Percentiles rank a stretch among this genome's conserved stretches.
phyloP scores from a whole-genome alignment of 306 rosid species.

The Astragalus membranaceus region DNA sequence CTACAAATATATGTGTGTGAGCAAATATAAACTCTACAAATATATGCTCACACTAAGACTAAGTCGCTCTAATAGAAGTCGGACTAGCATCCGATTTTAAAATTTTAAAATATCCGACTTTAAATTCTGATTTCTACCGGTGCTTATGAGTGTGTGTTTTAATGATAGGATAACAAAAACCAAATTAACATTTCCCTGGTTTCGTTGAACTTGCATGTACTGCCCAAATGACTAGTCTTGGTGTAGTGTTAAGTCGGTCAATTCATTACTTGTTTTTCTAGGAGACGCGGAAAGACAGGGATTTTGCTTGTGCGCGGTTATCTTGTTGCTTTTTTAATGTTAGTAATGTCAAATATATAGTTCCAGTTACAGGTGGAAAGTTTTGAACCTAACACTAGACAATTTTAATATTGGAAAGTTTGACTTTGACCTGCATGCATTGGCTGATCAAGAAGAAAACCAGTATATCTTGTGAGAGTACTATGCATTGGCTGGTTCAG shows the following conservation, averaged over 20 bases:
- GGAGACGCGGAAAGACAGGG: not conserved
- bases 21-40: too few relatives aligned
- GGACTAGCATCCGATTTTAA: too few relatives aligned
- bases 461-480: too few relatives aligned
- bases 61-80: too few relatives aligned
- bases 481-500: too few relatives aligned
- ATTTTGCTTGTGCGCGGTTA: not conserved
- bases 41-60: too few relatives aligned
- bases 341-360: not conserved
- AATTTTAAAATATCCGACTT: too few relatives aligned
- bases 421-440: not conserved
- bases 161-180: not conserved
- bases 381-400: slow-evolving; percentile 9
- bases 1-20: too few relatives aligned
- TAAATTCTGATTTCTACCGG: too few relatives aligned
- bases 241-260: not conserved
- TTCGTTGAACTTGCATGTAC: not conserved
- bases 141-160: not conserved
- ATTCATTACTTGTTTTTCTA: not conserved
- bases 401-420: slow-evolving; percentile 1
- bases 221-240: not conserved
- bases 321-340: not conserved
- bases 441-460: not conserved
- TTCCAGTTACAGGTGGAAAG: slow-evolving; percentile 1
- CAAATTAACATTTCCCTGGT: not conserved